phyloP scores from a whole-genome alignment of 331 rosid species.

The Rhamnella rubrinervis region DNA sequence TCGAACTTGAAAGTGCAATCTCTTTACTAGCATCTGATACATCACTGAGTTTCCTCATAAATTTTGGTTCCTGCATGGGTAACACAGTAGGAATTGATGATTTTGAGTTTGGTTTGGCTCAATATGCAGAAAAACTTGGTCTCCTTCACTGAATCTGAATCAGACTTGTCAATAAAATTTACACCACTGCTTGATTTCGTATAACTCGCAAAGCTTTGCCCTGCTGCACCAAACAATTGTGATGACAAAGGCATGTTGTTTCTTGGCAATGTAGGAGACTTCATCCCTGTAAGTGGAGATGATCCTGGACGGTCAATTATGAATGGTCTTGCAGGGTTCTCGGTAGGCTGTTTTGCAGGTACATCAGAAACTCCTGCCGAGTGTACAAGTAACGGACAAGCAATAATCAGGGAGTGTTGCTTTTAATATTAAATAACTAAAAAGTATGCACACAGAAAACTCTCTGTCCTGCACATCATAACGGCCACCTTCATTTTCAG shows the following conservation, averaged over 20 bases:
- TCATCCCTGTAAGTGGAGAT: conserved; percentile 31
- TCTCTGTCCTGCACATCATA: conserved; percentile 12
- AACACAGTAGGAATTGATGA: conserved; percentile 27
- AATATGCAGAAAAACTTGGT: conserved; percentile 30
- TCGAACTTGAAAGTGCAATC: conserved; percentile 28
- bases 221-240: conserved; percentile 31
- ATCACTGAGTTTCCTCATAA: conserved; percentile 36
- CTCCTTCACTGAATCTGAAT: conserved; percentile 35
- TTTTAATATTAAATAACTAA: background rate
- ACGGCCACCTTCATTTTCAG: conserved; percentile 44
- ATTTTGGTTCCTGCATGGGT: conserved; percentile 29
- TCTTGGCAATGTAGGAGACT: conserved; percentile 34
- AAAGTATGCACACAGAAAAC: background rate
- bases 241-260: conserved; percentile 30
- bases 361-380: conserved; percentile 34
- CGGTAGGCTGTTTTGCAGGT: conserved; percentile 30
- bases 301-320: conserved; percentile 31
- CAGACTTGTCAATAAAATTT: conserved; percentile 25
- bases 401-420: conserved; percentile 6
- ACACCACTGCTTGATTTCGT: conserved; percentile 28
- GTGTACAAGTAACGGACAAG: conserved; percentile 22
- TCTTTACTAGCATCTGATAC: conserved; percentile 37
- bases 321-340: conserved; percentile 39
- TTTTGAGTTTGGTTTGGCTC: conserved; percentile 29
- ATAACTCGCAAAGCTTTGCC: conserved; percentile 29